Conservation (phyloP, 495 filamentous ascomycete genomes). For the Penicillium subrubescens region DNA sequence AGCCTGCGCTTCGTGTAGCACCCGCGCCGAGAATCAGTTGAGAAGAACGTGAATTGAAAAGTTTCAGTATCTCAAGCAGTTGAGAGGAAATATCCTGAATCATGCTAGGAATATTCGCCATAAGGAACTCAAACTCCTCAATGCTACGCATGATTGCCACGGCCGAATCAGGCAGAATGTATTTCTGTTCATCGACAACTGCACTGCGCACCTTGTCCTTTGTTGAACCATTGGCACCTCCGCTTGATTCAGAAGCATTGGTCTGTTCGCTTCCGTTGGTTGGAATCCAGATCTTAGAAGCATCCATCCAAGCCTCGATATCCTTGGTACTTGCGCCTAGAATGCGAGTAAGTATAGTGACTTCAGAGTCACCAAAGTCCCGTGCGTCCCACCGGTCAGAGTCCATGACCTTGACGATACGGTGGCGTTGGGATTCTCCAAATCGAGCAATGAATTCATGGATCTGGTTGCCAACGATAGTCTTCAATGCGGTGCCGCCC, state of each 20-base stretch:
- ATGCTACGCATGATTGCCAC: slow-evolving; percentile 78
- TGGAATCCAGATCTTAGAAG: slow-evolving; percentile 71
- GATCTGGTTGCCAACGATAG: slow-evolving; percentile 87
- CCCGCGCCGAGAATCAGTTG: slow-evolving; percentile 95
- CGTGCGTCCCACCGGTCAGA: slow-evolving; percentile 86
- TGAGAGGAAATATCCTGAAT: slow-evolving; percentile 76
- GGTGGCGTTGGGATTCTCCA: slow-evolving; percentile 74
- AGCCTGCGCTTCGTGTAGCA: slow-evolving; percentile 83
- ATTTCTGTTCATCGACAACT: slow-evolving; percentile 80
- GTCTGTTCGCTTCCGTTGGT: slow-evolving; percentile 31
- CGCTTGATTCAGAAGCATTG: slow-evolving; percentile 32
- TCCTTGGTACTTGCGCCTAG: slow-evolving; percentile 81
- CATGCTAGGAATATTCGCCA: slow-evolving; percentile 84
- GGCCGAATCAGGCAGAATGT: slow-evolving; percentile 82
- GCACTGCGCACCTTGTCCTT: slow-evolving; percentile 75
- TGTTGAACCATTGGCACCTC: slow-evolving; percentile 52
- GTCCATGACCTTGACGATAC: slow-evolving; percentile 82
- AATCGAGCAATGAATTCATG: slow-evolving; percentile 80
- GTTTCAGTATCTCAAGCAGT: slow-evolving; percentile 72
- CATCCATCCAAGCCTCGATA: slow-evolving; percentile 69
- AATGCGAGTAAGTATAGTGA: slow-evolving; percentile 64
- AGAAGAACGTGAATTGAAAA: slow-evolving; percentile 92
- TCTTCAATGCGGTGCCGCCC: slow-evolving; percentile 81
- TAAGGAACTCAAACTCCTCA: slow-evolving; percentile 77
- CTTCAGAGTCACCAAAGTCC: slow-evolving; percentile 75